Evolutionary conservation across 164 flowering plant species (phyloP).

Genomic region (Litsea cubeba): DNA sequence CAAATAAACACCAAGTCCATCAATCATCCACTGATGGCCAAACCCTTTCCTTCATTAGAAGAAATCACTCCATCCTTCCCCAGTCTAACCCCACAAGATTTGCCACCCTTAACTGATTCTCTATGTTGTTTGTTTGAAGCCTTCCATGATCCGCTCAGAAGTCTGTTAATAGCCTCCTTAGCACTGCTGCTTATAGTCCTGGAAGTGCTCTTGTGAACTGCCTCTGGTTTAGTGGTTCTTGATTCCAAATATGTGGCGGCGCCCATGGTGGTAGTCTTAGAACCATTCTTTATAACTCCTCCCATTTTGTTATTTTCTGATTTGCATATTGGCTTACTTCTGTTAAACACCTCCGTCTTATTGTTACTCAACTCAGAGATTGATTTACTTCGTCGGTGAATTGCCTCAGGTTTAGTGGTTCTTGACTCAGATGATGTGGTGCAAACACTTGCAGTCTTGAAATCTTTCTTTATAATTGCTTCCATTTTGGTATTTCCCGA

Average conservation of each 20-base stretch:
- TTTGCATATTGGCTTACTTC: constrained; percentile 13
- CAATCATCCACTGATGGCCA: not conserved
- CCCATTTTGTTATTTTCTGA: constrained; percentile 5
- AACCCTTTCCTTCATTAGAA: constrained; percentile 1
- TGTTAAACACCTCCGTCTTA: not conserved
- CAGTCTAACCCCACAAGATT: not conserved
- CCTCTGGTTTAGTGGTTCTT: not conserved
- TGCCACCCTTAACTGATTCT: not conserved
- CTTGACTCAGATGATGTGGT: not conserved
- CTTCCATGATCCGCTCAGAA: constrained; percentile 8
- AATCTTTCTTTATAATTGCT: not conserved
- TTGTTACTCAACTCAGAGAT: not conserved
- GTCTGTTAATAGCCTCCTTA: constrained; percentile 15
- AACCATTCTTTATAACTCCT: not conserved
- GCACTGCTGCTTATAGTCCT: constrained; percentile 16
- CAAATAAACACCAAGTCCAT: not conserved
- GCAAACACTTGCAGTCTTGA: not conserved
- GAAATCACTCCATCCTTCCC: not conserved
- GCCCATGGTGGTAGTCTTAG: not conserved
- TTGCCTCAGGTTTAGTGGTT: not conserved
- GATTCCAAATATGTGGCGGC: not conserved
- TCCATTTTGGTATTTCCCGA: not conserved
- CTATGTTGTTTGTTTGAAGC: not conserved
- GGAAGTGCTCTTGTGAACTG: not conserved
- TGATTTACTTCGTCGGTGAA: not conserved